Evolutionary conservation across 2,329 filamentous ascomycete genomes (phyloP).

Genomic region (Stagonosporopsis chrysanthemi): DNA sequence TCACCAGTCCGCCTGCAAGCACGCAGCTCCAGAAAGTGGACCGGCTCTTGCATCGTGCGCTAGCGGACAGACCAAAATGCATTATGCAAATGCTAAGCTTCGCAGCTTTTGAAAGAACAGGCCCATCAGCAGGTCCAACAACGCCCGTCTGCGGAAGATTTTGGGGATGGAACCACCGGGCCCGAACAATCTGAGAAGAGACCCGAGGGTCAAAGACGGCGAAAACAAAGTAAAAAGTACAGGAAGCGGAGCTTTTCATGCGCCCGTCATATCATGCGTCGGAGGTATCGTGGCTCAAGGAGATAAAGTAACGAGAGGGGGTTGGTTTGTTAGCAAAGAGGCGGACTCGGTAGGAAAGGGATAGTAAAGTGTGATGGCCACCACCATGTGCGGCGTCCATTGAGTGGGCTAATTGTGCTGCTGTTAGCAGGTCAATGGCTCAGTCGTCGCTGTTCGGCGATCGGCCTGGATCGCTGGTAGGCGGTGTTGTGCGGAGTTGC

Average conservation of each 20-base stretch:
- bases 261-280: conserved; percentile 23
- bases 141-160: conserved; percentile 11
- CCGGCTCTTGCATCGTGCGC: conserved; percentile 11
- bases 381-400: neutral
- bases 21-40: neutral
- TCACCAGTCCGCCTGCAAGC: neutral
- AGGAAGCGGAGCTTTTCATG: conserved; percentile 21
- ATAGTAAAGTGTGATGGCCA: neutral
- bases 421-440: conserved; percentile 11
- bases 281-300: conserved; percentile 20
- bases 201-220: conserved; percentile 15
- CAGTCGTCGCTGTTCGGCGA: conserved; percentile 48
- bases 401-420: neutral
- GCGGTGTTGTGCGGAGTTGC: conserved; percentile 42
- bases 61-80: conserved; percentile 16
- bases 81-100: conserved; percentile 19
- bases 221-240: conserved; percentile 21
- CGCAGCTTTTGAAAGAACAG: conserved; percentile 12
- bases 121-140: conserved; percentile 12
- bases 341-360: neutral
- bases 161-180: neutral
- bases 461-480: conserved; percentile 45
- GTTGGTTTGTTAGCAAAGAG: conserved; percentile 6
- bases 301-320: conserved; percentile 13
- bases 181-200: conserved; percentile 7